Evolutionary conservation across 2,329 filamentous ascomycete species (phyloP).

Genomic region (Aspergillus sp.): DNA sequence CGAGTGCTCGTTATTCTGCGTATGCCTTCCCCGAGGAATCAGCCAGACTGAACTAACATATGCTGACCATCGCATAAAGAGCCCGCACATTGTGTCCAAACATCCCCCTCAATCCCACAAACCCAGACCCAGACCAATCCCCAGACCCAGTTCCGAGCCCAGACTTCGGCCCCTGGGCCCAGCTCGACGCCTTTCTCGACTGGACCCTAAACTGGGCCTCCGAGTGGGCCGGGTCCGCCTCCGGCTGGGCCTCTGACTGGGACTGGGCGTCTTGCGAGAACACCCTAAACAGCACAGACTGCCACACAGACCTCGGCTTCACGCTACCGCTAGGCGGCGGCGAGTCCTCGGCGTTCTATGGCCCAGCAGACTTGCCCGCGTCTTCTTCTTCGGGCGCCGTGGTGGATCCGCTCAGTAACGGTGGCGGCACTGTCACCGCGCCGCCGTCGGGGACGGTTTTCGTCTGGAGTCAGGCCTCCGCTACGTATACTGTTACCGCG

Average conservation of each 20-base stretch:
- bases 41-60: no score
- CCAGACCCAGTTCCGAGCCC: slow-evolving; percentile 9
- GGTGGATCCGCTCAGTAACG: slow-evolving; percentile 24
- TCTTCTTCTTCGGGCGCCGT: slow-evolving; percentile 20
- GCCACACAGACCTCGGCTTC: slow-evolving; percentile 12
- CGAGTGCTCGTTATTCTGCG: slow-evolving; percentile 28
- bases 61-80: no score
- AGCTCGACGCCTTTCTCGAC: no score
- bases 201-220: no score
- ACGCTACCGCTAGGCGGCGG: not conserved
- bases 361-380: slow-evolving; percentile 10
- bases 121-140: slow-evolving; percentile 12
- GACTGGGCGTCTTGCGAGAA: slow-evolving; percentile 13
- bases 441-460: slow-evolving; percentile 28
- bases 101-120: slow-evolving; percentile 11
- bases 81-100: no score
- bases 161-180: no score
- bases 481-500: slow-evolving; percentile 29
- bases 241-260: slow-evolving; percentile 11
- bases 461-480: slow-evolving; percentile 24
- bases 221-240: no score
- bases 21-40: slow-evolving; percentile 12
- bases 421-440: slow-evolving; percentile 20
- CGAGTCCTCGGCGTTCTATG: slow-evolving; percentile 13
- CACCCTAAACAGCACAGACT: slow-evolving; percentile 11